Evolutionary conservation across 2,329 filamentous ascomycete genomes (phyloP).

Genomic region (Clarireedia monteithiana): DNA sequence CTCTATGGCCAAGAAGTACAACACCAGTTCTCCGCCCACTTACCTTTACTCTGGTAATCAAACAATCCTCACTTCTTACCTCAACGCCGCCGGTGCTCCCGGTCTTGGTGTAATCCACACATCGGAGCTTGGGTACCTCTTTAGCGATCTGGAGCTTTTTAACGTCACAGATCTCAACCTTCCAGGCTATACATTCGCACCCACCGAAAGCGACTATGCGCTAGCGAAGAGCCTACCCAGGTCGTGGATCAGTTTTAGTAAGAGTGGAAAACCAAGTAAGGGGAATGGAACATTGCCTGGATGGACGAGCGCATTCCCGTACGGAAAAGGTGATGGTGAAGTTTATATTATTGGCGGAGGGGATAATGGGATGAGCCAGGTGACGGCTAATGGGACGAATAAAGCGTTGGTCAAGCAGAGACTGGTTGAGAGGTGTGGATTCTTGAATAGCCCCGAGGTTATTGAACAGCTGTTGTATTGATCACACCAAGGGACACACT

Average conservation of each 20-base stretch:
- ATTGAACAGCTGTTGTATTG: slow-evolving; percentile 26
- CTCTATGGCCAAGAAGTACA: slow-evolving; percentile 29
- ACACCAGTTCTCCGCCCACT: slow-evolving; percentile 30
- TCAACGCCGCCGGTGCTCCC: slow-evolving; percentile 30
- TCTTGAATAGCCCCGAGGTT: slow-evolving; percentile 33
- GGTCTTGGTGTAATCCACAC: slow-evolving; percentile 43
- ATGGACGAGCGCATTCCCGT: slow-evolving; percentile 33
- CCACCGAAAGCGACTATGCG: slow-evolving; percentile 33
- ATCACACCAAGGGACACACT: too few relatives aligned
- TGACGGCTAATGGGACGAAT: slow-evolving; percentile 29
- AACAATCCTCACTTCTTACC: slow-evolving; percentile 40
- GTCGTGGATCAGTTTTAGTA: slow-evolving; percentile 41
- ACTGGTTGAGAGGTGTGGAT: slow-evolving; percentile 39
- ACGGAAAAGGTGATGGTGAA: slow-evolving; percentile 17
- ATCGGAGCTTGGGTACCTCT: slow-evolving; percentile 46
- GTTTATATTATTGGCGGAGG: slow-evolving; percentile 36
- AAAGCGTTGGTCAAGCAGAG: slow-evolving; percentile 33
- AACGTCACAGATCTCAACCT: slow-evolving; percentile 28
- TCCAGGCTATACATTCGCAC: slow-evolving; percentile 25
- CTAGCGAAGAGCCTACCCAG: slow-evolving; percentile 35
- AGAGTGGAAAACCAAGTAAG: slow-evolving; percentile 27
- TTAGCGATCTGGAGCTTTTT: slow-evolving; percentile 39
- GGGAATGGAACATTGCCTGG: slow-evolving; percentile 32
- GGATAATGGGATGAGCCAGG: slow-evolving; percentile 31
- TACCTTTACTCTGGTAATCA: slow-evolving; percentile 48